Base-by-base conservation (phyloP, 108 stramenopile genomes). In the Nitzschia palea region DNA sequence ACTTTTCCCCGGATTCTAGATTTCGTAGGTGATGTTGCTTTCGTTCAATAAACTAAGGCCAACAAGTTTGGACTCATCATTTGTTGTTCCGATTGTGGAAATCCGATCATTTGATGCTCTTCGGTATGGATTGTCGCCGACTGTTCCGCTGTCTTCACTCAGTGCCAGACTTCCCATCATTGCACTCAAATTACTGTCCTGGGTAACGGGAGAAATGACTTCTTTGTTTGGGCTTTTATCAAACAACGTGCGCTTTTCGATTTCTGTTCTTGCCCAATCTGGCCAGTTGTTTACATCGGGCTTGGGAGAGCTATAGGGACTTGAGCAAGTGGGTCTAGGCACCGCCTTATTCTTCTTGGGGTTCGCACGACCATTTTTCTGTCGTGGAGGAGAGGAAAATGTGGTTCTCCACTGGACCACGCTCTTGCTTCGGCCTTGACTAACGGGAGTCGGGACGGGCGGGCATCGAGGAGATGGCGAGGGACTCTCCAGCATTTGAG, bases 271-370 rank as follows among this genome's bases (percentile, higher is more conserved):
- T 14, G 83, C 83, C 83, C 83, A 84, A 17, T 70, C 58, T 20
- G 83, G 83, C 83, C 83, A 84, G 9, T 96, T 48, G 30, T 71
- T 42, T 79, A 88, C 31, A 88, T 95, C 62, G 53, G 95, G 44
- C 53, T 89, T 34, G 68, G 95, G 81, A 76, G 96, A 47, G 80
- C 26, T 3, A 27, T 34, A 18, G 35, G 61, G 40, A 23, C 53
- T 53, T 18, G 30, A 33, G 9, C 61, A 23, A 17, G 20, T 2
- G 23, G 50, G 70, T 12, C 51, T 62, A 33, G 53, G 50, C 4
- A 17, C 23, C 17, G 22, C 52, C 20, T 34, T 44, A 53, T 28
- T 18, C 37, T 56, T 23, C 43, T 25, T 32, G 30, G n/a, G 1
- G 4, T n/a, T n/a, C n/a, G n/a, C n/a, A n/a, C n/a, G n/a, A 34